A percentile compares a stretch with the other conserved stretches of the same genome.
phyloP scores from a whole-genome alignment of 176 grass and related monocot species.

The Elaeis guineensis region DNA sequence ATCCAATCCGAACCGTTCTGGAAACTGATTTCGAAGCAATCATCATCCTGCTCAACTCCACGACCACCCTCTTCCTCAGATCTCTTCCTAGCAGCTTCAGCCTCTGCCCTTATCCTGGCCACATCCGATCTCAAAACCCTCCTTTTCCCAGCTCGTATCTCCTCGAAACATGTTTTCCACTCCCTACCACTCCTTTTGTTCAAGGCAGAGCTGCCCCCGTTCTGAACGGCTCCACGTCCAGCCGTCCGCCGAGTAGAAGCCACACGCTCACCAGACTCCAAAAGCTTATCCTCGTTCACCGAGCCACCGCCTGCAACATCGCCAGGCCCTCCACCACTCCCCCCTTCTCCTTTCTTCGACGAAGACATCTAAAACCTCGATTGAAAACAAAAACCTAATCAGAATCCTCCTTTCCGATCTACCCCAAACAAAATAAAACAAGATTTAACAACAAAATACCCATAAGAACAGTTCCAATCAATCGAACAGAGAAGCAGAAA shows the following conservation, averaged over 20 bases:
- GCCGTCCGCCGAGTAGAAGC: not conserved
- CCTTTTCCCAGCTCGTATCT: constrained; percentile 27
- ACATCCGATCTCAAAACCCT: constrained; percentile 45
- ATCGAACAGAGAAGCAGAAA: too few relatives aligned
- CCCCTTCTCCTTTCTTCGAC: constrained; percentile 5
- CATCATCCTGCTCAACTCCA: not conserved
- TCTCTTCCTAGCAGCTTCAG: constrained; percentile 15
- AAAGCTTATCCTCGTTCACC: too few relatives aligned
- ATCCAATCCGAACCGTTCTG: constrained; percentile 15
- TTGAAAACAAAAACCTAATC: not conserved
- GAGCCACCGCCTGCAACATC: not conserved
- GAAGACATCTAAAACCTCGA: constrained; percentile 19
- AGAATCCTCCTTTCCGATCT: too few relatives aligned
- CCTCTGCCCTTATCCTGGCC: constrained; percentile 24
- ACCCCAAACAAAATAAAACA: too few relatives aligned
- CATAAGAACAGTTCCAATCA: too few relatives aligned
- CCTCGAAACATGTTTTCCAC: constrained; percentile 25
- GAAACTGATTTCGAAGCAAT: not conserved
- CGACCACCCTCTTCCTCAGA: not conserved
- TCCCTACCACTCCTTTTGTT: constrained; percentile 54
- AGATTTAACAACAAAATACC: too few relatives aligned
- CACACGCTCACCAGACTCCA: too few relatives aligned
- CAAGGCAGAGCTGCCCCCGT: constrained; percentile 1
- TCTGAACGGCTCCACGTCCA: not conserved
- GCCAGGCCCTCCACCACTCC: not conserved